Evolutionary conservation across 2,329 filamentous ascomycete species (phyloP).

Genomic region (Neoarthrinium moseri): DNA sequence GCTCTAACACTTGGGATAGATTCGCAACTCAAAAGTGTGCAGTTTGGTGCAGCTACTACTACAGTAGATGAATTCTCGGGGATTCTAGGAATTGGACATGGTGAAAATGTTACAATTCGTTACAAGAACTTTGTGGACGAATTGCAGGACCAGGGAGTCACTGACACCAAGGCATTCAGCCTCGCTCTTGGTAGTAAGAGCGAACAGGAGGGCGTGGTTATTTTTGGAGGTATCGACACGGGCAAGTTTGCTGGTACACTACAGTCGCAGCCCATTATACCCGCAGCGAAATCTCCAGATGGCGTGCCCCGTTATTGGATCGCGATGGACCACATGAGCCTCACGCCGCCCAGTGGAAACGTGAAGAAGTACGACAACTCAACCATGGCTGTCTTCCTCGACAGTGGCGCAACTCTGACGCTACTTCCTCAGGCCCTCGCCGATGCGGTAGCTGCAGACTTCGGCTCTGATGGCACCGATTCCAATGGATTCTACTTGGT

Average conservation of each 20-base stretch:
- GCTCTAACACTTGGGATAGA: constrained; percentile 15
- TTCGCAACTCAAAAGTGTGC: constrained; percentile 47
- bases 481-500: constrained; percentile 44
- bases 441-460: constrained; percentile 45
- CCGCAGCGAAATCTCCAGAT: constrained; percentile 53
- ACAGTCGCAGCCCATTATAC: constrained; percentile 59
- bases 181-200: constrained; percentile 63
- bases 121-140: constrained; percentile 55
- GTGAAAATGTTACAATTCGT: constrained; percentile 41
- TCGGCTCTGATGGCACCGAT: constrained; percentile 40
- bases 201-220: constrained; percentile 59
- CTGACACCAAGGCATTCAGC: constrained; percentile 61
- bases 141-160: constrained; percentile 49
- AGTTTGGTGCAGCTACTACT: constrained; percentile 63
- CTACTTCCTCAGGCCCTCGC: constrained; percentile 61
- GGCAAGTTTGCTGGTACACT: constrained; percentile 62
- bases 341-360: constrained; percentile 36
- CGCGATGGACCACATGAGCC: constrained; percentile 41
- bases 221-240: constrained; percentile 68
- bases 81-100: constrained; percentile 76
- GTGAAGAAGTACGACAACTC: constrained; percentile 34
- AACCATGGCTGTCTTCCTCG: constrained; percentile 60
- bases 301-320: constrained; percentile 52
- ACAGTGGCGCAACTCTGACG: constrained; percentile 69
- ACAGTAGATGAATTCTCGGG: constrained; percentile 48